Base-by-base conservation (phyloP, 169 alveolate species). In the Plasmodium coatneyi region DNA sequence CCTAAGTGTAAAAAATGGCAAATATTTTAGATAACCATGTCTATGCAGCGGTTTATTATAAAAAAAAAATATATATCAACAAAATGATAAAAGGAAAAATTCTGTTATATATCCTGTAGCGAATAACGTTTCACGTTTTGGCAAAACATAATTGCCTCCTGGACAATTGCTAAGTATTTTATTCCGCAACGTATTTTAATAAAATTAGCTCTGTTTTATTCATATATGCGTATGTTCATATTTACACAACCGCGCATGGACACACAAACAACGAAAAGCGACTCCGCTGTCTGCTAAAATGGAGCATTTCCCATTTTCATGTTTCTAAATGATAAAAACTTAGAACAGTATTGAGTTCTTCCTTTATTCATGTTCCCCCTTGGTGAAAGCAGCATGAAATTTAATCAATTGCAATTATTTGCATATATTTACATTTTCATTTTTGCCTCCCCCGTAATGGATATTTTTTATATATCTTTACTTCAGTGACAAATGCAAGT, bases 341-440 rank as follows among this genome's bases (percentile, higher is more conserved):
- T 25, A 3, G 16, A 25, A 30, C 30, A 22, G 46, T 32, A 49
- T 16, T 76, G 14, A 25, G 83, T 32, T 76, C 14, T 25, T 76
- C 9, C 16, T 32, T 12, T 2, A 1, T 76, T 6, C 9, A 16
- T 12, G 22, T 32, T 19, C 16, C 41, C 41, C n/a, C 16, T 74
- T 76, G 49, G 39, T 9, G 46, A 49, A 14, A 19, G 30, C 19
- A 16, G 22, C 25, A 32, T 19, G 49, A 19, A 2, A 2, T 32
- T 28, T 19, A 32, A 76, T 36, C 39, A 76, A 76, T 66, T 76
- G 83, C 66, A 76, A 32, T 14, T 76, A 32, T 76, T 66, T 76
- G 83, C 83, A 76, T 32, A 32, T 32, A 76, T 32, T 28, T 32
- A 32, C 52, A 76, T 28, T 9, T 76, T 16, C 46, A 76, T 32